Evolutionary conservation across 768 basidiomycete species (phyloP), one percentile per base, ranked within the genome.

Genomic region (Kwoniella dendrophila): DNA sequence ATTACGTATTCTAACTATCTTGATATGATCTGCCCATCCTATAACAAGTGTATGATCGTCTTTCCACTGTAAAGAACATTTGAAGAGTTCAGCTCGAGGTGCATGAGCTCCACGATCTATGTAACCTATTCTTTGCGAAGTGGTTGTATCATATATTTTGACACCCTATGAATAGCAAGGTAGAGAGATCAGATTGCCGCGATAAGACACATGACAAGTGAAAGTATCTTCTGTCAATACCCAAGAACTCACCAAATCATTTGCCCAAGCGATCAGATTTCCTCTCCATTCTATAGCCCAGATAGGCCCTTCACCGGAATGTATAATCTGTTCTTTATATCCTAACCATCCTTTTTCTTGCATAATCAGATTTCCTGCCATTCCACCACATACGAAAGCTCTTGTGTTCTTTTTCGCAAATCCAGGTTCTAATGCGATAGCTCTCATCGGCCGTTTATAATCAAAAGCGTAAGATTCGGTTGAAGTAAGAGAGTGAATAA

Each of bases 331-430:
- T 76, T 95, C 93, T 72, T 90, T 96, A 71, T 96, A 90, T 0
- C 95, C 93, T 1, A 97, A 80, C 94, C 96, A 97, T 5, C 93
- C 90, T 75, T 96, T 97, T 82, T 97, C 95, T 66, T 90, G 86
- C 69, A 96, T 71, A n/a, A 90, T 82, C 27, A 99, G 81, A 22
- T 83, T 86, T 3, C 96, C 95, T 0, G 90, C 88, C 84, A 95
- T 84, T 8, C 96, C 96, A 22, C 95, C 96, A 57, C 89, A 91
- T 11, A 96, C 89, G 69, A 96, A 88, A 0, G 89, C 85, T 22
- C 91, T 84, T 7, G 89, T 85, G 36, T 84, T 83, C 51, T 85
- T 85, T 79, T 89, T 90, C 3, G 88, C 86, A 64, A 95, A 99
- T 62, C 87, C 84, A 5, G 96, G 96, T 72, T 97, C 95, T 58